phyloP scores from a whole-genome alignment of 2,329 filamentous ascomycete genomes.

The Cercospora canescens region DNA sequence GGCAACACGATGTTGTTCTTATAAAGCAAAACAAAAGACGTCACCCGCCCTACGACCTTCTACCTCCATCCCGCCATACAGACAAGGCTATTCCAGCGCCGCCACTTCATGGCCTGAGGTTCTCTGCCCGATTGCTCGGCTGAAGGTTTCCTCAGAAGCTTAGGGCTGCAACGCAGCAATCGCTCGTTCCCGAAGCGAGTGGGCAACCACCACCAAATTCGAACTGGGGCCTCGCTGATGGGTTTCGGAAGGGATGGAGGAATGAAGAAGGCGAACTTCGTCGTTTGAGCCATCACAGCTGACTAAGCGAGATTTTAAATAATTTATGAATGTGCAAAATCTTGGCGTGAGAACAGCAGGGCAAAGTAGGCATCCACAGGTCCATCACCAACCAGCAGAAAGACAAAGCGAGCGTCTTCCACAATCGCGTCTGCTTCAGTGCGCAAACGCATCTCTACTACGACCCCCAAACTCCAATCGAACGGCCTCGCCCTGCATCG shows the following conservation, averaged over 20 bases:
- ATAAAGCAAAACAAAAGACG: constrained; percentile 28
- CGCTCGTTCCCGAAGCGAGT: constrained; percentile 59
- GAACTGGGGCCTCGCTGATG: constrained; percentile 52
- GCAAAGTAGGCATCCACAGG: no score
- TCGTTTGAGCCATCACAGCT: constrained; percentile 39
- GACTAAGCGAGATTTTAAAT: background rate
- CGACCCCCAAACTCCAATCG: background rate
- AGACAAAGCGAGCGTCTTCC: no score
- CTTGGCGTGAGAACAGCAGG: no score
- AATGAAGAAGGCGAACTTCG: constrained; percentile 27
- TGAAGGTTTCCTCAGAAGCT: constrained; percentile 56
- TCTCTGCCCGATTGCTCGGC: constrained; percentile 62
- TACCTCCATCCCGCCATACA: constrained; percentile 35
- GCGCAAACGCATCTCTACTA: background rate
- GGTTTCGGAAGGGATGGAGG: constrained; percentile 26
- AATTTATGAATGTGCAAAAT: no score
- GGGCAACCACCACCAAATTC: constrained; percentile 54
- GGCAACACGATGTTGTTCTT: background rate
- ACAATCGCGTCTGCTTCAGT: no score
- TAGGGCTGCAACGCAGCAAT: constrained; percentile 50
- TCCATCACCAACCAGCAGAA: no score
- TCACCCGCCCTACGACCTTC: constrained; percentile 33
- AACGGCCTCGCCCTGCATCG: background rate
- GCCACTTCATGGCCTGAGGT: constrained; percentile 55
- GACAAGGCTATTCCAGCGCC: constrained; percentile 53